Evolutionary conservation across 257 asterid genomes (phyloP), one percentile per base, ranked within the genome.

Genomic region (Salvia rosmarinus): DNA sequence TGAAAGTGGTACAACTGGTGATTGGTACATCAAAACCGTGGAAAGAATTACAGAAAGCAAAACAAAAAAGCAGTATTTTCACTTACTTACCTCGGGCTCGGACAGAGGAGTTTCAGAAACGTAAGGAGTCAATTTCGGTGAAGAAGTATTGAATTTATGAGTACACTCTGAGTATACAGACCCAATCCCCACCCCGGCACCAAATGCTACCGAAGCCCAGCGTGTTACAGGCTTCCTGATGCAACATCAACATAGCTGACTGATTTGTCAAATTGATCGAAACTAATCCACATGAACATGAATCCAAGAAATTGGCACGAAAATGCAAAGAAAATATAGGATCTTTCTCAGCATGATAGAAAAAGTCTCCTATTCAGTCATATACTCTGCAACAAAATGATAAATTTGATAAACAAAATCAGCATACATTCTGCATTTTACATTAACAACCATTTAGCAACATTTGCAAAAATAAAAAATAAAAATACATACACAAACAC

Each of bases 181-280:
- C 62, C 98, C 98, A 63, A 92, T 77, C 50, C 97, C 98, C 59
- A 85, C 61, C 55, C 97, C 97, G 63, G 96, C 95, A 72, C 91
- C 98, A 68, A 92, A 85, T 64, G 93, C 88, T 40, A 90, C 89
- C 21, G 97, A 82, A 40, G 96, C 95, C 98, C 96, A 90, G 67
- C 96, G 95, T 59, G 96, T 87, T 23, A 71, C 91, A 16, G 98
- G 97, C 95, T 92, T 79, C 97, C 97, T 92, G 82, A 71, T 70
- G 72, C 68, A 77, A 72, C 54, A 67, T 65, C 67, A 70, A 67
- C 44, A 51, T 34, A 64, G 8, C 25, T 20, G 47, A 79, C n/a
- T 20, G 47, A 77, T 56, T 39, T 47, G 34, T 39, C 74, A 30
- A 30, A 50, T 25, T 69, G 68, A 25, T 43, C 21, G 10, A 68